Percentiles rank a stretch among this genome's conserved stretches.
These are phyloP conservation scores for Pythium myriotylum DNA, from an alignment of 352 stramenopile genomes.

Conservation along the genomic window DNA sequence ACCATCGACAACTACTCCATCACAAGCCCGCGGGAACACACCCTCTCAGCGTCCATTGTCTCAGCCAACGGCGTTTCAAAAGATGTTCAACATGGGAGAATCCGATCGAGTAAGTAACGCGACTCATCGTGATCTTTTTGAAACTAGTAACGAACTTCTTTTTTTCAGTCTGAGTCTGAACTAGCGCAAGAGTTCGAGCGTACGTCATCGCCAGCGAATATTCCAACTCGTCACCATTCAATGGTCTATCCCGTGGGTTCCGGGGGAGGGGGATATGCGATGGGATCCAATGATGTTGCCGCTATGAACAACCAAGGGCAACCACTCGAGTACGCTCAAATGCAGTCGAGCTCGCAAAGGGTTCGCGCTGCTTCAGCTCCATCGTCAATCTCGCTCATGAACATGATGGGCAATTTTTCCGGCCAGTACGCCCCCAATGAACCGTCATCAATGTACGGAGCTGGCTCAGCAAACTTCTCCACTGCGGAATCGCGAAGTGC, in stretches of 20 bases:
- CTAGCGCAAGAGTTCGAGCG: conserved; percentile 55
- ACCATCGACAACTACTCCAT: conserved; percentile 9
- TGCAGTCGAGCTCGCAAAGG: conserved; percentile 22
- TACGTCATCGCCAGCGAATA: conserved; percentile 17
- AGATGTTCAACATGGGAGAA: conserved; percentile 47
- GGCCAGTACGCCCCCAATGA: conserved; percentile 25
- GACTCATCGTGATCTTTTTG: background rate
- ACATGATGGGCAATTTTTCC: conserved; percentile 30
- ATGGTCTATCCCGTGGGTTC: conserved; percentile 42
- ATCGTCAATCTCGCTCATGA: conserved; percentile 28
- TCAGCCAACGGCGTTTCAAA: conserved; percentile 56
- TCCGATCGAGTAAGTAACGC: conserved; percentile 39
- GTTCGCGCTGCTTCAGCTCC: conserved; percentile 28
- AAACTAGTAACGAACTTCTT: background rate
- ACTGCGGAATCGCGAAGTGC: conserved; percentile 20
- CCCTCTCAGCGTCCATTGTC: conserved; percentile 32
- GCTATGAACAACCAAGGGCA: conserved; percentile 10
- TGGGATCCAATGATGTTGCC: conserved; percentile 27
- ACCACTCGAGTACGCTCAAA: conserved; percentile 24
- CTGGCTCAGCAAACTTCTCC: conserved; percentile 20
- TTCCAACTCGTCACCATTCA: conserved; percentile 43
- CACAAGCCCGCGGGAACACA: background rate
- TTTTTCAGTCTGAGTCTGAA: conserved; percentile 21
- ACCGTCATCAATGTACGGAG: conserved; percentile 15
- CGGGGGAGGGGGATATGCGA: conserved; percentile 27